Conservation (phyloP, 805 yeast genomes). For the Pichia sporocuriosa region DNA sequence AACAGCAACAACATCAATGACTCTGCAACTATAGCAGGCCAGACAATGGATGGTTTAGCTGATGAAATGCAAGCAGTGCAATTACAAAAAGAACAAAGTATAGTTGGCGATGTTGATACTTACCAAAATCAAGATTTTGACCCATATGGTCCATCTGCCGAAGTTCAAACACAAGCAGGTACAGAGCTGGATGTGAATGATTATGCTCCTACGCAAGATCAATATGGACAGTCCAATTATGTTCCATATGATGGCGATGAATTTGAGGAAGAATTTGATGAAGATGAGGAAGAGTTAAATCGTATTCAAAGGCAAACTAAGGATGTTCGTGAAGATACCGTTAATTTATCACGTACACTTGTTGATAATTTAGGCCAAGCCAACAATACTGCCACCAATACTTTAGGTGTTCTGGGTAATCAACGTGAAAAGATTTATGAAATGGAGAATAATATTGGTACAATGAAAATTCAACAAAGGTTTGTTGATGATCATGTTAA, state of each 20-base stretch:
- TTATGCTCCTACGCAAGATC: slow-evolving; percentile 19
- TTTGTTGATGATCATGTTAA: slow-evolving; percentile 78
- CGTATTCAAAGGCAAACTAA: slow-evolving; percentile 77
- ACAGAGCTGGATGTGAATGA: slow-evolving; percentile 24
- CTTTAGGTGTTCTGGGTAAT: slow-evolving; percentile 88
- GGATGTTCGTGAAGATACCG: slow-evolving; percentile 58
- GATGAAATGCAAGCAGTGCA: slow-evolving; percentile 10
- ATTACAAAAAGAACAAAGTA: slow-evolving; percentile 9
- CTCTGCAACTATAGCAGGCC: background rate
- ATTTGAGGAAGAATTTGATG: slow-evolving; percentile 53
- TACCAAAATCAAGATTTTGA: slow-evolving; percentile 14
- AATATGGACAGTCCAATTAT: slow-evolving; percentile 14
- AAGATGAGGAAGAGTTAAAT: slow-evolving; percentile 81
- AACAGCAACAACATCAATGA: too few species aligned
- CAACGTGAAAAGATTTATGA: slow-evolving; percentile 81
- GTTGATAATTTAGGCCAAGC: slow-evolving; percentile 66
- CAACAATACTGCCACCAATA: slow-evolving; percentile 67
- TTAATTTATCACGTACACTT: slow-evolving; percentile 80
- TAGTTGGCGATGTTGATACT: too few species aligned
- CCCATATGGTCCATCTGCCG: slow-evolving; percentile 23
- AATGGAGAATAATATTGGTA: slow-evolving; percentile 56
- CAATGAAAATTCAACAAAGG: slow-evolving; percentile 74
- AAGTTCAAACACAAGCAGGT: slow-evolving; percentile 5
- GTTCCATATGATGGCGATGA: slow-evolving; percentile 23
- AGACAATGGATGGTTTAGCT: background rate